Conservation (phyloP, 805 yeast genomes). For the Saccharomycopsis vini region DNA sequence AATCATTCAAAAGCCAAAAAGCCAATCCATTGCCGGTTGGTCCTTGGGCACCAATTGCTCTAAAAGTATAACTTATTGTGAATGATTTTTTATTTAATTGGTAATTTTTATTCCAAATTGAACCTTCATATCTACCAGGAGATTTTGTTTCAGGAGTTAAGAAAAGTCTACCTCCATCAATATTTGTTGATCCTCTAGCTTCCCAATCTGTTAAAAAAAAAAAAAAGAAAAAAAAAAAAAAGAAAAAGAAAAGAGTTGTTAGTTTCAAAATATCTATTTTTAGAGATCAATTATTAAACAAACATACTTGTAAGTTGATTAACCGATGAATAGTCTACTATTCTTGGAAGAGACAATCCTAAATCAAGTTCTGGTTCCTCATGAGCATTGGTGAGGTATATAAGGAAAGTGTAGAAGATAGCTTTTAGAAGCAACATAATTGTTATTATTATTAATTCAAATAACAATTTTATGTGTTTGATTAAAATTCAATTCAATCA, state of each 20-base stretch:
- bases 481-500: no score
- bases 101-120: slow-evolving; percentile 35
- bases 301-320: slow-evolving; percentile 11
- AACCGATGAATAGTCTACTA: slow-evolving; percentile 10
- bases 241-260: neutral
- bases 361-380: slow-evolving; percentile 3
- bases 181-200: slow-evolving; percentile 29
- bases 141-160: slow-evolving; percentile 36
- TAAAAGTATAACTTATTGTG: slow-evolving; percentile 53
- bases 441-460: no score
- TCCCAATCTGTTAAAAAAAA: slow-evolving; percentile 31
- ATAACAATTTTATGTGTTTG: no score
- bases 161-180: slow-evolving; percentile 46
- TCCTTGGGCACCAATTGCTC: slow-evolving; percentile 49
- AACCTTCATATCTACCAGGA: slow-evolving; percentile 27
- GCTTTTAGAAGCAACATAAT: no score
- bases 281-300: neutral
- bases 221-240: no score
- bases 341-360: slow-evolving; percentile 16
- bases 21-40: slow-evolving; percentile 48
- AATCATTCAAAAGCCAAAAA: slow-evolving; percentile 41
- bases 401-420: no score
- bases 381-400: neutral
- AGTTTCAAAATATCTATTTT: neutral
- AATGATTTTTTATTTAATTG: slow-evolving; percentile 31